These are phyloP conservation scores for Porcisia hertigi DNA, from an alignment of 208 protist genomes.

Conservation along the genomic window DNA sequence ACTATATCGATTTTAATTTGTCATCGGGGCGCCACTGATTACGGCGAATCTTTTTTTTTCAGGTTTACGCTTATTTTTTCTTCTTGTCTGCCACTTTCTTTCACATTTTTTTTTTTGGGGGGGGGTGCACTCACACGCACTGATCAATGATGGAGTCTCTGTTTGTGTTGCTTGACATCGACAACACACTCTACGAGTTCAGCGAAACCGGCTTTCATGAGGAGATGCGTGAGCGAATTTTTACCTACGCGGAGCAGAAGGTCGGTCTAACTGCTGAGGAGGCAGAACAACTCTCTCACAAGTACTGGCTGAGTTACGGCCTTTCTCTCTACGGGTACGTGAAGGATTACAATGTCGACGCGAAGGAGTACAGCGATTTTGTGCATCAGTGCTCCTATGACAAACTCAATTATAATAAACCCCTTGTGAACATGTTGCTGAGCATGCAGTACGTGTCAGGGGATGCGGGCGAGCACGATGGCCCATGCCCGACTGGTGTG, in stretches of 20 bases:
- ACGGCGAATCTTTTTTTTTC: no score
- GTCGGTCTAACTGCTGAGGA: slow-evolving; percentile 39
- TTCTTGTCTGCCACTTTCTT: not conserved
- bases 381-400: slow-evolving; percentile 73
- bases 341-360: slow-evolving; percentile 57
- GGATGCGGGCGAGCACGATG: not conserved
- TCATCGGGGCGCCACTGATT: no score
- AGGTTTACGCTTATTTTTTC: not conserved
- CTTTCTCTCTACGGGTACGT: slow-evolving; percentile 60
- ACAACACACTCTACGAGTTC: slow-evolving; percentile 81
- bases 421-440: slow-evolving; percentile 54
- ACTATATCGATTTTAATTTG: no score
- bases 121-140: not conserved
- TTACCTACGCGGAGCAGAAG: slow-evolving; percentile 37
- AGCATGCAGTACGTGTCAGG: slow-evolving; percentile 35
- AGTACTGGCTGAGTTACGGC: slow-evolving; percentile 62
- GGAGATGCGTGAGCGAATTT: slow-evolving; percentile 63
- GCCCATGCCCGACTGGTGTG: not conserved
- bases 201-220: slow-evolving; percentile 44
- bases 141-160: slow-evolving; percentile 30
- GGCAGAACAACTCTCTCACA: slow-evolving; percentile 29
- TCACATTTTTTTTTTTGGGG: not conserved
- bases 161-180: slow-evolving; percentile 75
- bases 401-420: slow-evolving; percentile 38
- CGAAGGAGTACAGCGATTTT: slow-evolving; percentile 63